Conservation (phyloP, 352 stramenopile species). For the Phytophthora boehmeriae region DNA sequence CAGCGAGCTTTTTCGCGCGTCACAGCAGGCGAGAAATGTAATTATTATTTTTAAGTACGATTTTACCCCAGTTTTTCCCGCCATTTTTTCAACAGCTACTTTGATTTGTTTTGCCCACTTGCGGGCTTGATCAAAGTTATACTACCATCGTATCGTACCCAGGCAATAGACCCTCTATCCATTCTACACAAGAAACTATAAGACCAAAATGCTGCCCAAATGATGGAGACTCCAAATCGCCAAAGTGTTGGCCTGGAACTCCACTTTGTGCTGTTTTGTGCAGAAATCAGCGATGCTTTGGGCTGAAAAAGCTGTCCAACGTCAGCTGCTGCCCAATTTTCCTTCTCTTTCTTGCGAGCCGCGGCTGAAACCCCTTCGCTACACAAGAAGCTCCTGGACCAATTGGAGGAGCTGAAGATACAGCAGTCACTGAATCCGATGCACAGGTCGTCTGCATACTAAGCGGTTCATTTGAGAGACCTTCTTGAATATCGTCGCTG, state of each 20-base stretch:
- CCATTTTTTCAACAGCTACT: constrained; percentile 10
- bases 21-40: constrained; percentile 14
- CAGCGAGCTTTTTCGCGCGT: constrained; percentile 22
- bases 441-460: neutral
- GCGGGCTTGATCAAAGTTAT: constrained; percentile 1
- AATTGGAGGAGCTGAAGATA: constrained; percentile 15
- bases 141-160: constrained; percentile 13
- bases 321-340: constrained; percentile 59
- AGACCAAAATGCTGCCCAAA: constrained; percentile 27
- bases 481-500: constrained; percentile 34
- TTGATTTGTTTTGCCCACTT: neutral
- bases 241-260: neutral
- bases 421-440: constrained; percentile 14
- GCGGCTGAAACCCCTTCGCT: constrained; percentile 29
- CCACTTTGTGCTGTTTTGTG: neutral
- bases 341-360: constrained; percentile 51
- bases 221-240: neutral
- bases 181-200: constrained; percentile 25
- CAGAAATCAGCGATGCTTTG: constrained; percentile 13
- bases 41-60: constrained; percentile 23
- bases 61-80: constrained; percentile 22
- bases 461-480: constrained; percentile 12
- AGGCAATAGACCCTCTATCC: constrained; percentile 8
- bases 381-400: constrained; percentile 6
- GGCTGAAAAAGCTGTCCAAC: constrained; percentile 57